phyloP scores from a whole-genome alignment of 805 yeast species.

The Phaffomyces thermotolerans region DNA sequence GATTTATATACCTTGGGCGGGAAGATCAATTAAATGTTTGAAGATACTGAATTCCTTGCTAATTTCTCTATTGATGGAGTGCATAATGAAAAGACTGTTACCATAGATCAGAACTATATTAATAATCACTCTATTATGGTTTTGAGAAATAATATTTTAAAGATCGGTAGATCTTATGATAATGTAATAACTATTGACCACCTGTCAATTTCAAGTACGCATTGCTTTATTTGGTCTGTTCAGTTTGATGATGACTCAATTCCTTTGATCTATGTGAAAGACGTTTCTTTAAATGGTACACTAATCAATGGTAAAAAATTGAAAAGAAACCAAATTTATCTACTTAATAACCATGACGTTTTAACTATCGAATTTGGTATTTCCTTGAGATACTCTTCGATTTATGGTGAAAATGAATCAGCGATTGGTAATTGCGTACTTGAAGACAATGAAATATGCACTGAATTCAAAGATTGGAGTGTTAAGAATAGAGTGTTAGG shows the following conservation, averaged over 20 bases:
- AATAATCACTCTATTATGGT: constrained; percentile 15
- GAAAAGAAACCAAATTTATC: constrained; percentile 26
- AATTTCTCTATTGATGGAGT: background rate
- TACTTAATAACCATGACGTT: constrained; percentile 33
- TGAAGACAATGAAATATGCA: constrained; percentile 17
- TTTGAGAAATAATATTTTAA: constrained; percentile 28
- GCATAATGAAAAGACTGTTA: background rate
- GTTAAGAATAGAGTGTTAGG: constrained; percentile 39
- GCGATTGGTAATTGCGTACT: constrained; percentile 12
- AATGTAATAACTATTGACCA: constrained; percentile 29
- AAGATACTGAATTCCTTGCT: background rate
- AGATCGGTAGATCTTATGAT: constrained; percentile 36
- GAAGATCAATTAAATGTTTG: background rate
- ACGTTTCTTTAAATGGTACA: constrained; percentile 46
- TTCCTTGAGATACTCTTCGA: constrained; percentile 17
- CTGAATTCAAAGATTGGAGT: constrained; percentile 32
- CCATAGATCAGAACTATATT: background rate
- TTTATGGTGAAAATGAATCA: constrained; percentile 11
- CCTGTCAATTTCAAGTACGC: constrained; percentile 37
- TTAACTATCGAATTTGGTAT: constrained; percentile 31
- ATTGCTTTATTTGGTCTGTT: constrained; percentile 42
- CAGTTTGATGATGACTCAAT: constrained; percentile 41
- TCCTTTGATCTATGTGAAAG: constrained; percentile 44
- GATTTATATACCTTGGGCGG: no score
- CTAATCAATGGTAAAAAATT: constrained; percentile 31